A percentile compares a stretch with the other conserved stretches of the same genome.
phyloP scores from a whole-genome alignment of 441 rosid species.

The Metrosideros polymorpha region DNA sequence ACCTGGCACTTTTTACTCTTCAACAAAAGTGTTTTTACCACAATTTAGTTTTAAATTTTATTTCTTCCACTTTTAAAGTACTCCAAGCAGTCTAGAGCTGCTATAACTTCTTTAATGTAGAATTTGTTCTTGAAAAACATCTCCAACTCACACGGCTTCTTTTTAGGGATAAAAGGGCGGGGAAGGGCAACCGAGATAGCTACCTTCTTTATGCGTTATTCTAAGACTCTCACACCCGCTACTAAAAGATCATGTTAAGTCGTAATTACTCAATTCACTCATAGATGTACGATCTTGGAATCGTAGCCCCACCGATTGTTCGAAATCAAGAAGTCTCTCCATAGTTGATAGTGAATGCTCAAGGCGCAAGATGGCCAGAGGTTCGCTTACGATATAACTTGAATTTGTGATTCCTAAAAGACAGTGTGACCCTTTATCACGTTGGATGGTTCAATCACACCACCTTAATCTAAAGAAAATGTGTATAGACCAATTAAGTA shows the following conservation, averaged over 20 bases:
- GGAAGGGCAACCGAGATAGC: background rate
- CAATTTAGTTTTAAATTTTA: background rate
- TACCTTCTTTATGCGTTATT: background rate
- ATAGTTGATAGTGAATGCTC: background rate
- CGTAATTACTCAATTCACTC: background rate
- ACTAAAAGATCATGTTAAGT: background rate
- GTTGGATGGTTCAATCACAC: background rate
- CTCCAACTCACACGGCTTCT: background rate
- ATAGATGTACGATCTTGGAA: background rate
- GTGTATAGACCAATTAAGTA: background rate
- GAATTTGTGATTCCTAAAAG: background rate
- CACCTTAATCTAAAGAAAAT: background rate
- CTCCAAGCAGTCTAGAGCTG: background rate
- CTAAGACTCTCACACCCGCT: background rate
- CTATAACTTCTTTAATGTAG: background rate
- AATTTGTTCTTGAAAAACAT: background rate
- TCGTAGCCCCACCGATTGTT: background rate
- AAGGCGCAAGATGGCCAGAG: background rate
- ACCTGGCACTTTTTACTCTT: background rate
- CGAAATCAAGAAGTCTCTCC: background rate
- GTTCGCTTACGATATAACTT: background rate
- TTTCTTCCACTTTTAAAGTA: background rate
- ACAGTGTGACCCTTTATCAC: background rate
- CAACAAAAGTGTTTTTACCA: background rate
- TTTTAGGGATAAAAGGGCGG: background rate